phyloP scores from a whole-genome alignment of 208 protist genomes.

The Acanthamoeba culbertsoni region DNA sequence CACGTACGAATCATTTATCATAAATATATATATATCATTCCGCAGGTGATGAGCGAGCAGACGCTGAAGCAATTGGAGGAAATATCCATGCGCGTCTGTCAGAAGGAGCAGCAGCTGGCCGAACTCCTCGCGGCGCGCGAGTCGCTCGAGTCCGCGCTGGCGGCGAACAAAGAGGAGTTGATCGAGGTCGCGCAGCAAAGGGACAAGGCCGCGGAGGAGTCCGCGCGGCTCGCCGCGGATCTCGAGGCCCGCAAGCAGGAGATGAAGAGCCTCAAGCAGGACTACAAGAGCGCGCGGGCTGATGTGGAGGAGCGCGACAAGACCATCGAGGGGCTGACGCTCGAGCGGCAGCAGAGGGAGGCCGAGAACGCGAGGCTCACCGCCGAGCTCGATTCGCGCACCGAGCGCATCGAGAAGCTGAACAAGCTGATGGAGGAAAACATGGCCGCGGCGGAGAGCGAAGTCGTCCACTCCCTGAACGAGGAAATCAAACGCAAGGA shows the following conservation, averaged over 20 bases:
- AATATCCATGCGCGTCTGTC: background rate
- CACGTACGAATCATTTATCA: too few relatives aligned
- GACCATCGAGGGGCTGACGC: background rate
- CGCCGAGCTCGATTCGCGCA: background rate
- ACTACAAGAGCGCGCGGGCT: background rate
- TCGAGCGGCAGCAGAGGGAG: background rate
- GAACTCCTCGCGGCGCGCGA: background rate
- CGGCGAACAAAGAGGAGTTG: background rate
- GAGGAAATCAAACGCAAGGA: conserved; percentile 10
- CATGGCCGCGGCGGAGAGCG: background rate
- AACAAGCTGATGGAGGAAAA: background rate
- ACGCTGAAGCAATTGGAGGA: conserved; percentile 48
- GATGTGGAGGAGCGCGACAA: background rate
- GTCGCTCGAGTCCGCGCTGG: background rate
- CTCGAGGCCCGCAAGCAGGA: background rate
- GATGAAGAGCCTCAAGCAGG: background rate
- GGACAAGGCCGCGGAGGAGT: background rate
- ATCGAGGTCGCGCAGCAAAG: too few relatives aligned
- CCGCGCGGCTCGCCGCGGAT: background rate
- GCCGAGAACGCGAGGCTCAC: background rate
- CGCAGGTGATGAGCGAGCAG: conserved; percentile 36
- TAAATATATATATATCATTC: too few relatives aligned
- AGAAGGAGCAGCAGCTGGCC: background rate
- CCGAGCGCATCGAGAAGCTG: background rate
- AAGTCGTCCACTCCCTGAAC: background rate